Conservation (phyloP, 1,139 yeast genomes). For the Zygosaccharomyces sapae region DNA sequence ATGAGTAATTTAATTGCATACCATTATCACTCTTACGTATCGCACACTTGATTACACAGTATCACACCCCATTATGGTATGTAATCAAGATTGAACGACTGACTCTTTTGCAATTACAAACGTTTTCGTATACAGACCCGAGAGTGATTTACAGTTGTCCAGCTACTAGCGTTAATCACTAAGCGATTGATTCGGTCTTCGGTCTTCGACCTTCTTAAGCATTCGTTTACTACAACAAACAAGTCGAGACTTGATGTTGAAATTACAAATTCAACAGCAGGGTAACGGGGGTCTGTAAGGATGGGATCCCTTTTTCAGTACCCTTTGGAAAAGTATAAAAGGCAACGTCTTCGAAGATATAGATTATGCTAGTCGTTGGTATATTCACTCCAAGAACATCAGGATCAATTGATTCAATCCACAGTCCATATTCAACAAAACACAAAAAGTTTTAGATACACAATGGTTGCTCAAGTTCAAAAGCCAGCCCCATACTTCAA, state of each 20-base stretch:
- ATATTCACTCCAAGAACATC: background rate
- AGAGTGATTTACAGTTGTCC: too few relatives aligned
- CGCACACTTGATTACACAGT: too few relatives aligned
- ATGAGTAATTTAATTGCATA: conserved; percentile 1
- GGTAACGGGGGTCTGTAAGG: background rate
- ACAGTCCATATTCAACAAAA: conserved; percentile 19
- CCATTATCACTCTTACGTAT: background rate
- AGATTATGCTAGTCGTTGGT: background rate
- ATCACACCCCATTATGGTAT: too few relatives aligned
- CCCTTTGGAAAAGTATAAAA: conserved; percentile 14
- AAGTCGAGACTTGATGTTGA: conserved; percentile 4
- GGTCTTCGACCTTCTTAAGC: background rate
- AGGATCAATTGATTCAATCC: conserved; percentile 4
- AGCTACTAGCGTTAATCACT: background rate
- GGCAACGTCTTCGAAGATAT: conserved; percentile 4
- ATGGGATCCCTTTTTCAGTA: conserved; percentile 1
- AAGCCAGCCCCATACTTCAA: conserved; percentile 94
- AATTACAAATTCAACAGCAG: conserved; percentile 3
- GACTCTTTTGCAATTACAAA: too few relatives aligned
- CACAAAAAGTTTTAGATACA: too few relatives aligned
- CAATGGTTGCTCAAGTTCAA: conserved; percentile 79
- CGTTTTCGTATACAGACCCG: too few relatives aligned
- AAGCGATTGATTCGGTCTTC: background rate
- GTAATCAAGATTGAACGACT: too few relatives aligned
- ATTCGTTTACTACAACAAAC: background rate